These are phyloP conservation scores for Hanseniaspora singularis DNA, from an alignment of 805 yeast species.

Conservation along the genomic window DNA sequence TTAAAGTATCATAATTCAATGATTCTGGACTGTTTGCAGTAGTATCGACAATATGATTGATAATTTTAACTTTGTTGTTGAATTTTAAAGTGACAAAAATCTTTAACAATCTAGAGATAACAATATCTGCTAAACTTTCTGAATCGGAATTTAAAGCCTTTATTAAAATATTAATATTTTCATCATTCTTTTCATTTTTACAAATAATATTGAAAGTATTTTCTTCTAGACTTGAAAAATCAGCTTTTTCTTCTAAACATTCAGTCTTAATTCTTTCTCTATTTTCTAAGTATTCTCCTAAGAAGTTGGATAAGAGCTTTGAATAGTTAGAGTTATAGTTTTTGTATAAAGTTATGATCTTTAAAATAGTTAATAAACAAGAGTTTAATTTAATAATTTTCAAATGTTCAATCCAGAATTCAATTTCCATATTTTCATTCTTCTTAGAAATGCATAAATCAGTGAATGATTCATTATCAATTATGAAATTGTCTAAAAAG, in stretches of 20 bases:
- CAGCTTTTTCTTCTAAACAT: slow-evolving; percentile 39
- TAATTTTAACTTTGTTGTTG: slow-evolving; percentile 46
- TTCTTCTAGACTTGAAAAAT: slow-evolving; percentile 44
- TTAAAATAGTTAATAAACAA: slow-evolving; percentile 42
- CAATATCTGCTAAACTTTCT: slow-evolving; percentile 36
- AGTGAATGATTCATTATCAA: slow-evolving; percentile 41
- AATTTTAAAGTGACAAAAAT: slow-evolving; percentile 46
- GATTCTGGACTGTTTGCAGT: slow-evolving; percentile 26
- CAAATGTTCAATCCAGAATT: slow-evolving; percentile 64
- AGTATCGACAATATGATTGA: slow-evolving; percentile 50
- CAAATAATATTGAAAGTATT: slow-evolving; percentile 49
- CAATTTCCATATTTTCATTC: slow-evolving; percentile 45
- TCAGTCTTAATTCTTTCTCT: slow-evolving; percentile 36
- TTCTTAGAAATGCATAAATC: slow-evolving; percentile 38
- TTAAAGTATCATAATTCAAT: slow-evolving; percentile 41
- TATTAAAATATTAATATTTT: slow-evolving; percentile 51
- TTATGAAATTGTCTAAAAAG: slow-evolving; percentile 35
- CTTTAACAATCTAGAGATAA: slow-evolving; percentile 40
- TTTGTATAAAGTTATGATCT: slow-evolving; percentile 32
- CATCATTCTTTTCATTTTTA: slow-evolving; percentile 43
- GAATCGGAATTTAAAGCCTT: slow-evolving; percentile 37
- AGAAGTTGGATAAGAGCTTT: slow-evolving; percentile 35
- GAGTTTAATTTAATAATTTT: slow-evolving; percentile 38
- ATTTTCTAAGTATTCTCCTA: slow-evolving; percentile 36
- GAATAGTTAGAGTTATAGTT: slow-evolving; percentile 31